Conservation (phyloP, 257 asterid species). For the Solanum ossicruentum region DNA sequence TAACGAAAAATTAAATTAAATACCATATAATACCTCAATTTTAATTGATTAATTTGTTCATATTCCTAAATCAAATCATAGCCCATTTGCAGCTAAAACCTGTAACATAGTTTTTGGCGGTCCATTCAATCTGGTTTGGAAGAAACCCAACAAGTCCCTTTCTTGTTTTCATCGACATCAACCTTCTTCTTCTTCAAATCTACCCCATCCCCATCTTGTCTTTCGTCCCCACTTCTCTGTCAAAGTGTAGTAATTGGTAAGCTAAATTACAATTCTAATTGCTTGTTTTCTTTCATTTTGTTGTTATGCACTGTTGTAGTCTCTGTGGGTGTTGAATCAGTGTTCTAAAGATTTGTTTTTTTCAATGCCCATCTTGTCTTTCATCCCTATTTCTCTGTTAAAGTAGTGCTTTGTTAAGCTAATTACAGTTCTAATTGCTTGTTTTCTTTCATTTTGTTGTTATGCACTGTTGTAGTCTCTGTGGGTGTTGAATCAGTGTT, state of each 20-base stretch:
- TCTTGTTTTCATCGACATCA: constrained; percentile 24
- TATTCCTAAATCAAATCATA: not conserved
- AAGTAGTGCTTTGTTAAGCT: not conserved
- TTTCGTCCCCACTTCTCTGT: not conserved
- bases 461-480: not conserved
- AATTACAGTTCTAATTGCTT: not conserved
- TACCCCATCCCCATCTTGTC: not conserved
- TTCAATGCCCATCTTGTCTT: too few species aligned
- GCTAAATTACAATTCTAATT: not conserved
- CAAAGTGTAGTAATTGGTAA: not conserved
- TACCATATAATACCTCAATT: too few species aligned
- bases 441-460: not conserved
- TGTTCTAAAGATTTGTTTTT: not conserved
- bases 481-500: not conserved
- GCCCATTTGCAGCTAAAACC: not conserved
- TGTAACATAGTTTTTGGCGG: constrained; percentile 9
- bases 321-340: not conserved
- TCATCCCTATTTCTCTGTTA: not conserved
- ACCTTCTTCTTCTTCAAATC: not conserved
- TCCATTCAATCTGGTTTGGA: constrained; percentile 1
- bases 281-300: not conserved
- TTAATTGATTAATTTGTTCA: too few species aligned
- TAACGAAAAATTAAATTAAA: too few species aligned
- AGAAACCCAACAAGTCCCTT: not conserved
- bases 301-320: not conserved